Evolutionary conservation across 208 protist species (phyloP).

Genomic region (Wallacemonas sp.): DNA sequence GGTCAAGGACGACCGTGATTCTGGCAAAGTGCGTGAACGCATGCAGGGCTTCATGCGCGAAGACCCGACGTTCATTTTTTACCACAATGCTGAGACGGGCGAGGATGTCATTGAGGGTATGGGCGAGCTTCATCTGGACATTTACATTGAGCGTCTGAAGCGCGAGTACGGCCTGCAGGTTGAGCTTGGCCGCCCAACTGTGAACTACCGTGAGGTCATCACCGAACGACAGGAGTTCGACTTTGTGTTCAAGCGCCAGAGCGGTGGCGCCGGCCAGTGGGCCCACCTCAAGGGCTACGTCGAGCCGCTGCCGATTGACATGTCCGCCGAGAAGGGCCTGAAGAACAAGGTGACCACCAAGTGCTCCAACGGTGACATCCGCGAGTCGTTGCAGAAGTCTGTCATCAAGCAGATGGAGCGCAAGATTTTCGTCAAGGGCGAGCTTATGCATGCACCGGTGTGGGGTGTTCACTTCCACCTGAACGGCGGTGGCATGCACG

Average conservation of each 20-base stretch:
- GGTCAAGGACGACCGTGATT: slow-evolving; percentile 86
- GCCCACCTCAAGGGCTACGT: slow-evolving; percentile 95
- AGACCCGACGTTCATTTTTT: slow-evolving; percentile 96
- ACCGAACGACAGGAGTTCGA: slow-evolving; percentile 92
- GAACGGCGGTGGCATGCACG: slow-evolving; percentile 96
- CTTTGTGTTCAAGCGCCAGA: slow-evolving; percentile 99
- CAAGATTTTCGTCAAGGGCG: slow-evolving; percentile 92
- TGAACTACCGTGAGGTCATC: slow-evolving; percentile 96
- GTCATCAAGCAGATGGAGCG: slow-evolving; percentile 91
- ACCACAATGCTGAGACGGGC: slow-evolving; percentile 91
- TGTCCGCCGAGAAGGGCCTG: slow-evolving; percentile 87
- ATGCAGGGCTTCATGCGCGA: slow-evolving; percentile 95
- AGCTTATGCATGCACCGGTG: slow-evolving; percentile 94
- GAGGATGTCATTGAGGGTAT: slow-evolving; percentile 97
- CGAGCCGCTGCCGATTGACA: slow-evolving; percentile 89
- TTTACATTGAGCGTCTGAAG: slow-evolving; percentile 96
- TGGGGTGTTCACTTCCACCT: slow-evolving; percentile 96
- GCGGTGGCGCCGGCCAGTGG: slow-evolving; percentile 98
- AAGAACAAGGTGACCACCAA: slow-evolving; percentile 87
- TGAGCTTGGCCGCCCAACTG: slow-evolving; percentile 94
- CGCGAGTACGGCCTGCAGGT: slow-evolving; percentile 93
- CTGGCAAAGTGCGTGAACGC: slow-evolving; percentile 66
- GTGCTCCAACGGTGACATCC: slow-evolving; percentile 95
- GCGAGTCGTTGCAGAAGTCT: slow-evolving; percentile 92
- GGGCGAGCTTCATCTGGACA: slow-evolving; percentile 97